Evolutionary conservation across 495 filamentous ascomycete species (phyloP), one percentile per base, ranked within the genome.

Genomic region (Lasiosphaeria hispida): DNA sequence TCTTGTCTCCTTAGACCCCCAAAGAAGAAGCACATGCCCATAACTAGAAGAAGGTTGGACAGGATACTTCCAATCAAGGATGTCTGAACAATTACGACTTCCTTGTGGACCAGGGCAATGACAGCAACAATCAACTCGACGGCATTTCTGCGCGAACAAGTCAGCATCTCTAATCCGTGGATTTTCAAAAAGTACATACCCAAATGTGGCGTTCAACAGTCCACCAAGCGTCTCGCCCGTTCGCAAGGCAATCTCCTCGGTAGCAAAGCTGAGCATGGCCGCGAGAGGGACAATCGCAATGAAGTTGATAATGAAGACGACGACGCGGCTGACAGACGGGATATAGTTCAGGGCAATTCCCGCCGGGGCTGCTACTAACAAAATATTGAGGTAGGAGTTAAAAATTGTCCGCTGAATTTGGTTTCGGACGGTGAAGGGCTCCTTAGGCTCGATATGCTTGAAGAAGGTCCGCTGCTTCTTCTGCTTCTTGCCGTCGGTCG

Each of bases 21-120:
- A 49, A 88, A 88, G 74, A 95, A 91, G 79, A 97, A 97, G 68
- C 86, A 92, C 87, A 94, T 92, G 14, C 92, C 92, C 75, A 96
- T 77, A 37, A 97, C 93, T 15, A 97, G 80, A 5, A 97, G 86
- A 49, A 97, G 72, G 68, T 97, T 97, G 14, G 92, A 96, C 14
- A 97, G 75, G 69, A 96, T 96, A 69, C 85, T 89, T 30, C 92
- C 92, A 58, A 96, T 89, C 10, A 97, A 75, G 2, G 92, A 97
- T 0, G 92, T 96, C 71, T 96, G 89, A 3, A 96, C 93, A 63
- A 97, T 95, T 40, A 88, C 77, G 23, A 95, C 82, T 72, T 97
- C 79, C 37, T 79, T 68, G 50, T 92, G 75, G 17, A 79, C 72
- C 39, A 97, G 75, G 0, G 91, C 91, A 48, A 96, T 86, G 62